phyloP scores from a whole-genome alignment of 1,284 basidiomycete species.

The Marasmius tenuissimus region DNA sequence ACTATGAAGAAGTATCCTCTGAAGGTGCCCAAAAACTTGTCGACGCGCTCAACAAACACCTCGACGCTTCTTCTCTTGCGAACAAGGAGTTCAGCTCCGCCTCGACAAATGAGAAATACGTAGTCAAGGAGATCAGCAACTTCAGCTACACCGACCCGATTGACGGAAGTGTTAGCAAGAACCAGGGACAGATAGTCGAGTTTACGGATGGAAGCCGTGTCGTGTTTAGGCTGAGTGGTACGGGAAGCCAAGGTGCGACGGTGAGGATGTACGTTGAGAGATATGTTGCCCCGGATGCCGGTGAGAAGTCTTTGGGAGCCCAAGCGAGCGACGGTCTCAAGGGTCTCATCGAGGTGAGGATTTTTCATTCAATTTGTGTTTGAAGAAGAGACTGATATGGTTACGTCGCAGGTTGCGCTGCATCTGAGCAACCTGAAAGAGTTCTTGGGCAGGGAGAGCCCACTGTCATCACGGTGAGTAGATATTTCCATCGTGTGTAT shows the following conservation, averaged over 20 bases:
- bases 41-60: slow-evolving; percentile 71
- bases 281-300: slow-evolving; percentile 78
- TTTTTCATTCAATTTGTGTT: not conserved
- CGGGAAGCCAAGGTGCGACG: slow-evolving; percentile 94
- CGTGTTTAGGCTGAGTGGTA: slow-evolving; percentile 95
- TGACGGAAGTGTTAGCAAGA: slow-evolving; percentile 89
- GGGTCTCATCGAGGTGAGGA: slow-evolving; percentile 80
- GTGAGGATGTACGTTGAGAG: slow-evolving; percentile 91
- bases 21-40: slow-evolving; percentile 89
- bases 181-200: slow-evolving; percentile 93
- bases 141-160: slow-evolving; percentile 98
- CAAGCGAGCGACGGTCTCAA: slow-evolving; percentile 89
- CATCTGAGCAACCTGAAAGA: slow-evolving; percentile 82
- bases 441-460: slow-evolving; percentile 85
- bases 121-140: slow-evolving; percentile 78
- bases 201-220: slow-evolving; percentile 93
- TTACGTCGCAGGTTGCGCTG: slow-evolving; percentile 64
- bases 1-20: slow-evolving; percentile 97
- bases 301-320: slow-evolving; percentile 70
- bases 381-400: not conserved
- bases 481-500: not conserved
- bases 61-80: slow-evolving; percentile 67
- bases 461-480: slow-evolving; percentile 90
- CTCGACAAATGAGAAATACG: slow-evolving; percentile 73
- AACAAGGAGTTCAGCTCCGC: slow-evolving; percentile 67